Conservation (phyloP, 176 grass and related monocot species). For the Eleusine coracana region DNA sequence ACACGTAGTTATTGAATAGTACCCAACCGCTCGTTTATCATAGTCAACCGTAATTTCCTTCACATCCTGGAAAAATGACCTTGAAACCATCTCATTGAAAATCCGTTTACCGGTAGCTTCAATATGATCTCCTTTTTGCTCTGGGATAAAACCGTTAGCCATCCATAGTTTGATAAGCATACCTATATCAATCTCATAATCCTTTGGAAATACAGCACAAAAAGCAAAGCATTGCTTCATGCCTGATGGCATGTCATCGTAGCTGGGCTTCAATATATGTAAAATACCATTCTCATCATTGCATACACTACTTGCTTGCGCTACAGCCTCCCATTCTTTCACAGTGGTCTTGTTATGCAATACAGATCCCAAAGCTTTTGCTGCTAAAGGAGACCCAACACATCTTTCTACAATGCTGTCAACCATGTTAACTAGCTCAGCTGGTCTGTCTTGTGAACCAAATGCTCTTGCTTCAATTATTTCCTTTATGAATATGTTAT, state of each 20-base stretch:
- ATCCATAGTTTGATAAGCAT: slow-evolving; percentile 31
- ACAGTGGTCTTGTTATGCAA: slow-evolving; percentile 13
- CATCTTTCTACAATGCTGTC: neutral
- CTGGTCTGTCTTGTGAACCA: neutral
- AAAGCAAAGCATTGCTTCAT: slow-evolving; percentile 38
- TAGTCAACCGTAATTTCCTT: neutral
- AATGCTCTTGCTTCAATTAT: slow-evolving; percentile 33
- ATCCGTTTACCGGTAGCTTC: neutral
- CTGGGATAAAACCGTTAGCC: slow-evolving; percentile 18
- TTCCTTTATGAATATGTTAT: neutral
- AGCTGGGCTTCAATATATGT: slow-evolving; percentile 16
- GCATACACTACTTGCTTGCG: neutral
- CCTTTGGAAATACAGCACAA: slow-evolving; percentile 29
- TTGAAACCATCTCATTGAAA: slow-evolving; percentile 6
- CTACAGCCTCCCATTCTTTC: slow-evolving; percentile 25
- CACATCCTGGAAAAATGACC: slow-evolving; percentile 35
- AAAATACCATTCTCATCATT: neutral
- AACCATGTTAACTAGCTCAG: slow-evolving; percentile 18
- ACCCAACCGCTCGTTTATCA: neutral
- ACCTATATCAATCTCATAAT: slow-evolving; percentile 11
- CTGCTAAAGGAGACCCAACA: slow-evolving; percentile 22
- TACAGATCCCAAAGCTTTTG: slow-evolving; percentile 6
- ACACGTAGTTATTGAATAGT: neutral
- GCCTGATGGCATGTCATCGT: slow-evolving; percentile 3
- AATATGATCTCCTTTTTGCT: neutral